phyloP scores from a whole-genome alignment of 805 yeast species.

The Candida koratica region DNA sequence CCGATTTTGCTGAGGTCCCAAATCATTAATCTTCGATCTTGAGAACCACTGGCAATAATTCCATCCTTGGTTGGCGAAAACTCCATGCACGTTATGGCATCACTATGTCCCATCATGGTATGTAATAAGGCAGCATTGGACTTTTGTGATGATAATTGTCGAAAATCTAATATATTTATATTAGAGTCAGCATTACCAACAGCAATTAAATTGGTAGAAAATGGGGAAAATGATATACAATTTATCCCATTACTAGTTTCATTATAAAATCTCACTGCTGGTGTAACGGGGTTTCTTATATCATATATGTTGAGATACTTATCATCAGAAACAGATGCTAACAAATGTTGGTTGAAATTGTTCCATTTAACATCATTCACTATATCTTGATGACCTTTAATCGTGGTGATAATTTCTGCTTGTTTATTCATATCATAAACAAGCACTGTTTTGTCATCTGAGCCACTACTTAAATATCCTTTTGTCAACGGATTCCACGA shows the following conservation, averaged over 20 bases:
- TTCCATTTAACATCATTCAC: conserved; percentile 81
- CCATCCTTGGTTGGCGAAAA: conserved; percentile 80
- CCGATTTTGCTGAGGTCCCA: conserved; percentile 84
- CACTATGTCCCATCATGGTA: conserved; percentile 78
- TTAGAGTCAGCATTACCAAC: conserved; percentile 69
- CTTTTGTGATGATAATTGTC: conserved; percentile 32
- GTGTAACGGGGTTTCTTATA: conserved; percentile 32
- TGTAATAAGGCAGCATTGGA: conserved; percentile 44
- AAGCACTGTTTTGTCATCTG: conserved; percentile 65
- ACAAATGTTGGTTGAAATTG: conserved; percentile 42
- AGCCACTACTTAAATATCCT: conserved; percentile 54
- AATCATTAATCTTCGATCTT: conserved; percentile 70
- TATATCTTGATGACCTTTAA: conserved; percentile 46
- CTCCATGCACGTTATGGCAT: conserved; percentile 64
- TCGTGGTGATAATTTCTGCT: conserved; percentile 1
- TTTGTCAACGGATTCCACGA: conserved; percentile 53
- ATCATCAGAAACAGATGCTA: conserved; percentile 78
- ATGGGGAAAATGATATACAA: conserved; percentile 61
- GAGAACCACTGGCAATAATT: conserved; percentile 69
- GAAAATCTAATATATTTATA: conserved; percentile 60
- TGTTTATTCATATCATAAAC: conserved; percentile 48
- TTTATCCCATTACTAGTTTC: conserved; percentile 46
- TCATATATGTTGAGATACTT: conserved; percentile 53
- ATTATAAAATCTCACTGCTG: conserved; percentile 24
- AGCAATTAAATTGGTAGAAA: conserved; percentile 57